phyloP scores from a whole-genome alignment of 1,284 basidiomycete genomes.

The Cutaneotrichosporon arboriforme region DNA sequence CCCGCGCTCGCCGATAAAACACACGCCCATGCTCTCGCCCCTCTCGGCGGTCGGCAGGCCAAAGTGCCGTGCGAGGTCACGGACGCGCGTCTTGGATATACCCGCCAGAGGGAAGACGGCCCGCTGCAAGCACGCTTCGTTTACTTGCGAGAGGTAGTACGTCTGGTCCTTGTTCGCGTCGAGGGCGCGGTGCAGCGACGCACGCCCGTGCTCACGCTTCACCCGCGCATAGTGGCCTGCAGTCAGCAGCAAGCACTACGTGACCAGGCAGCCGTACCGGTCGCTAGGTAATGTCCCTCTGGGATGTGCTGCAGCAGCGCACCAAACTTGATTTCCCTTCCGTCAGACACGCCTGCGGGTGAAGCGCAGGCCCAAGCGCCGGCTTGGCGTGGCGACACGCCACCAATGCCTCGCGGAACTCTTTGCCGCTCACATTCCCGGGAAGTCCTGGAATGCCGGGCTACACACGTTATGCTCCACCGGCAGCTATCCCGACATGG shows the following conservation, averaged over 20 bases:
- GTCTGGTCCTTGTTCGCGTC: slow-evolving; percentile 83
- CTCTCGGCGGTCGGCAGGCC: slow-evolving; percentile 70
- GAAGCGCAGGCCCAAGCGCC: too few species aligned
- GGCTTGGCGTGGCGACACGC: too few species aligned
- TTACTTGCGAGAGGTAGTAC: slow-evolving; percentile 81
- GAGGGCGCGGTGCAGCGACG: slow-evolving; percentile 61
- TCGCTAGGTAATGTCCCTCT: slow-evolving; percentile 63
- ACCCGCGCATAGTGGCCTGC: slow-evolving; percentile 86
- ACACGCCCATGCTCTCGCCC: slow-evolving; percentile 92
- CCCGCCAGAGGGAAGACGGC: slow-evolving; percentile 73
- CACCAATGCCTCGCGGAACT: too few species aligned
- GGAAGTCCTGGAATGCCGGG: too few species aligned
- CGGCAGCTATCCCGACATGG: not conserved
- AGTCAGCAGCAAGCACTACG: not conserved
- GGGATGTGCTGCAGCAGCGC: slow-evolving; percentile 64
- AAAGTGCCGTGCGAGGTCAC: slow-evolving; percentile 66
- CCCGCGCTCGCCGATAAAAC: slow-evolving; percentile 81
- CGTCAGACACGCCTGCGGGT: too few species aligned
- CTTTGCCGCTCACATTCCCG: too few species aligned
- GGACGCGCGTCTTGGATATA: slow-evolving; percentile 64
- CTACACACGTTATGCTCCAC: too few species aligned
- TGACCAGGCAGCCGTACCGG: slow-evolving; percentile 53
- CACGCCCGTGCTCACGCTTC: slow-evolving; percentile 50
- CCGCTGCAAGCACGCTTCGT: slow-evolving; percentile 56
- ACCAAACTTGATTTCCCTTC: slow-evolving; percentile 89